Conservation (phyloP, 768 basidiomycete species). For the Boletus sp. region DNA sequence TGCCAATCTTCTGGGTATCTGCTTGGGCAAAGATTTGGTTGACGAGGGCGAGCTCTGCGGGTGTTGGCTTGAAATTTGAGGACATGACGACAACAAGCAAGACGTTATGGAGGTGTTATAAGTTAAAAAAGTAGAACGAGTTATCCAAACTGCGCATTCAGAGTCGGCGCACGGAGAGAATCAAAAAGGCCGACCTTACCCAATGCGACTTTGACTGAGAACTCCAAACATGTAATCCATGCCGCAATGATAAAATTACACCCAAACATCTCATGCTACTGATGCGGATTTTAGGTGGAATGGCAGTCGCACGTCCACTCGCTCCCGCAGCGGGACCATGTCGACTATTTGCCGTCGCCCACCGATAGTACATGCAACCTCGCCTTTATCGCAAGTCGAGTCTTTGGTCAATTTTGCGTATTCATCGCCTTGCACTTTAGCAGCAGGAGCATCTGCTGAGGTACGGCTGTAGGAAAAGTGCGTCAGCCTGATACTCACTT, state of each 20-base stretch:
- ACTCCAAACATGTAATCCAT: background rate
- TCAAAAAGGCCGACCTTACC: background rate
- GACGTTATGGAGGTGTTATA: slow-evolving; percentile 15
- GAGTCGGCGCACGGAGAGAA: background rate
- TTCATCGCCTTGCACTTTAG: no score
- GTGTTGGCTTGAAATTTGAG: slow-evolving; percentile 43
- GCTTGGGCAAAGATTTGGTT: slow-evolving; percentile 69
- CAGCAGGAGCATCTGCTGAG: no score
- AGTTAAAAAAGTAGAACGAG: slow-evolving; percentile 10
- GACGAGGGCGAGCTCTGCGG: slow-evolving; percentile 56
- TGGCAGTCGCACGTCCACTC: background rate
- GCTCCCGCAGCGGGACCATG: background rate
- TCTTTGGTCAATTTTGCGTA: background rate
- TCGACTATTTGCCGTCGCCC: background rate
- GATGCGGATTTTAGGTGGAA: no score
- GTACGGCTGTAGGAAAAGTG: no score
- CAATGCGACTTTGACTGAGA: background rate
- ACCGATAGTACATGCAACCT: no score
- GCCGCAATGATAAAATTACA: no score
- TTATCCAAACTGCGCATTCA: slow-evolving; percentile 18
- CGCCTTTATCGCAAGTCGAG: background rate
- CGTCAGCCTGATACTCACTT: background rate
- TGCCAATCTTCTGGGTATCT: slow-evolving; percentile 77
- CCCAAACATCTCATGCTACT: no score
- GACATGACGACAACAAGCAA: slow-evolving; percentile 34